phyloP scores from a whole-genome alignment of 345 rosid species.

The Angophora floribunda region DNA sequence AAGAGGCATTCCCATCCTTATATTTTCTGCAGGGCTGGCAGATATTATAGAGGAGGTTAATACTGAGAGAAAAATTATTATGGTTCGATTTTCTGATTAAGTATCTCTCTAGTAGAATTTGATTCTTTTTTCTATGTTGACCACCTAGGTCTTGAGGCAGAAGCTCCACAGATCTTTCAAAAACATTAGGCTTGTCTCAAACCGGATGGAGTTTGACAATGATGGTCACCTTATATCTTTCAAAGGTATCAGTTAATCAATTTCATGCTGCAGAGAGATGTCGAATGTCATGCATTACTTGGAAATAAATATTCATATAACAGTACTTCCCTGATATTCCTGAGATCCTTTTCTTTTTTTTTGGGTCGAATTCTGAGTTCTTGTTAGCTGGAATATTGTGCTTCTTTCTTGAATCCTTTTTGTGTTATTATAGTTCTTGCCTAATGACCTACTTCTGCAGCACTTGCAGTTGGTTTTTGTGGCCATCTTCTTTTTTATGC shows the following conservation, averaged over 20 bases:
- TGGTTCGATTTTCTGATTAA: background rate
- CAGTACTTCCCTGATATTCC: background rate
- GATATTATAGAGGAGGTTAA: constrained; percentile 93
- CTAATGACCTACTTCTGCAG: background rate
- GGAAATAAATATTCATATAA: background rate
- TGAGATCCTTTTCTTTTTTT: background rate
- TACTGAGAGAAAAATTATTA: background rate
- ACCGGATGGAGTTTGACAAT: constrained; percentile 60
- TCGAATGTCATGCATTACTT: background rate
- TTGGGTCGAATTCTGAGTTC: background rate
- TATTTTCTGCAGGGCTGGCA: constrained; percentile 96
- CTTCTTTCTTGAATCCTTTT: background rate
- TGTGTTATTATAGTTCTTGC: background rate
- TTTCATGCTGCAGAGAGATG: background rate
- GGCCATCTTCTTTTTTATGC: background rate
- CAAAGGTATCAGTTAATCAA: constrained; percentile 36
- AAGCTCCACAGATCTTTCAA: constrained; percentile 60
- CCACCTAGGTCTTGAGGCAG: constrained; percentile 80
- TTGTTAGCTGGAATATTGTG: background rate
- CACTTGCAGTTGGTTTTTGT: background rate
- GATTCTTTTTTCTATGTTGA: background rate
- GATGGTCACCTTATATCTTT: constrained; percentile 60
- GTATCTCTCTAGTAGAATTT: background rate
- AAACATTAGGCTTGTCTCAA: constrained; percentile 74
- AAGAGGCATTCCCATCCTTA: constrained; percentile 61